A percentile compares a stretch with the other conserved stretches of the same genome.
These are phyloP conservation scores for Cenchrus purpureus DNA, from an alignment of 176 grass and related monocot genomes.

Conservation along the genomic window DNA sequence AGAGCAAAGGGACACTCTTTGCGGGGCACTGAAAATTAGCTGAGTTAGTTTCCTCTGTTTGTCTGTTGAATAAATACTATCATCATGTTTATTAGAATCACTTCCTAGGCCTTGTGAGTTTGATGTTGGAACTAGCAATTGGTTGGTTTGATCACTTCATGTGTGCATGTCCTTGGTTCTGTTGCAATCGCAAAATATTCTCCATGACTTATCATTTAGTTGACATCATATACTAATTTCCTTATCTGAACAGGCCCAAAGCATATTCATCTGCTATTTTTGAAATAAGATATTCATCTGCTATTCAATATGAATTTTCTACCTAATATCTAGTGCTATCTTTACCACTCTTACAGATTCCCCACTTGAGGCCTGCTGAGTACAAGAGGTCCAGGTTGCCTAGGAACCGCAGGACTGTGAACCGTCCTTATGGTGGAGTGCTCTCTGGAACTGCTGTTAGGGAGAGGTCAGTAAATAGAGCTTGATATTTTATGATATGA, in stretches of 20 bases:
- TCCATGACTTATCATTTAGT: not conserved
- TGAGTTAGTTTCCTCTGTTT: not conserved
- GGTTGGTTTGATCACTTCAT: not conserved
- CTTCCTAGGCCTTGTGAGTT: too few relatives aligned
- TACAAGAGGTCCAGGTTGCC: constrained; percentile 73
- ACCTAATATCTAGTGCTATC: not conserved
- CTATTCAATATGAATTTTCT: constrained; percentile 16
- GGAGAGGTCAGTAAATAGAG: constrained; percentile 50
- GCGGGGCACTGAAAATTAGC: not conserved
- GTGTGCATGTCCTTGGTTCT: not conserved
- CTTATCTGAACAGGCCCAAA: too few relatives aligned
- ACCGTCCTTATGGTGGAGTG: constrained; percentile 69
- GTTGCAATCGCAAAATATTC: not conserved
- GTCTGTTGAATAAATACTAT: not conserved
- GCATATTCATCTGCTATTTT: not conserved
- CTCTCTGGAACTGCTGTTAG: constrained; percentile 66
- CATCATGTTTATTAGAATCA: not conserved
- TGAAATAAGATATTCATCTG: not conserved
- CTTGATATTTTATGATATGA: not conserved
- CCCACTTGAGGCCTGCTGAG: constrained; percentile 67
- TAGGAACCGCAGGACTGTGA: constrained; percentile 68
- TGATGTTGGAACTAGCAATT: too few relatives aligned
- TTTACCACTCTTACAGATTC: constrained; percentile 40
- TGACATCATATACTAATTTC: not conserved
- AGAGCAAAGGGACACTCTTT: too few relatives aligned